phyloP scores from a whole-genome alignment of 495 filamentous ascomycete species.

The Patellaria atrata region DNA sequence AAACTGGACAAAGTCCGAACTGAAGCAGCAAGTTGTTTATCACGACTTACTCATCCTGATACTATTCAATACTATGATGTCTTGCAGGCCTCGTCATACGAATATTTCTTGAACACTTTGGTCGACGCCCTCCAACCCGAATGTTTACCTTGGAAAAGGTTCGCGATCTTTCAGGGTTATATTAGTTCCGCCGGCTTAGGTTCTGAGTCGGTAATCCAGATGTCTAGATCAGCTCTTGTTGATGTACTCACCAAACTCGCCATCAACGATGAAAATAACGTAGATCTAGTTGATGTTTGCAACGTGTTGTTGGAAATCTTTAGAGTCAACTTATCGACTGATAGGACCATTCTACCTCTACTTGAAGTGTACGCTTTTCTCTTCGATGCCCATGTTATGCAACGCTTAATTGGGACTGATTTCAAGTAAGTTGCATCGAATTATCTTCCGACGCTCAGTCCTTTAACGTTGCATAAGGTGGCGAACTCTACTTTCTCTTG shows the following conservation, averaged over 20 bases:
- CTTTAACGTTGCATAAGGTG: constrained; percentile 27
- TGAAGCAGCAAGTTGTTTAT: constrained; percentile 39
- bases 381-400: constrained; percentile 41
- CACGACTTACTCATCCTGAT: background rate
- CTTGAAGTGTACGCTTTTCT: constrained; percentile 65
- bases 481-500: constrained; percentile 46
- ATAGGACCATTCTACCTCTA: constrained; percentile 58
- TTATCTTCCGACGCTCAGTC: constrained; percentile 1
- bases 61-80: background rate
- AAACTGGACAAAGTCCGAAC: constrained; percentile 77
- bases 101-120: constrained; percentile 20
- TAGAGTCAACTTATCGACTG: constrained; percentile 36
- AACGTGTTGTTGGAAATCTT: constrained; percentile 33
- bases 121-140: constrained; percentile 14
- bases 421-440: constrained; percentile 18
- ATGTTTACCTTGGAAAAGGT: constrained; percentile 21
- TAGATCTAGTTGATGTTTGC: constrained; percentile 26
- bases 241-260: constrained; percentile 13
- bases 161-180: constrained; percentile 52
- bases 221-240: constrained; percentile 55
- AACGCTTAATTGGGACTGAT: constrained; percentile 15
- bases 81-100: constrained; percentile 20
- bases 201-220: constrained; percentile 64
- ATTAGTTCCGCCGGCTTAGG: constrained; percentile 73
- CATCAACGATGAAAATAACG: constrained; percentile 19